Evolutionary conservation across 176 grass and related monocot genomes (phyloP), one percentile per base, ranked within the genome.

Genomic region (Zea mays): DNA sequence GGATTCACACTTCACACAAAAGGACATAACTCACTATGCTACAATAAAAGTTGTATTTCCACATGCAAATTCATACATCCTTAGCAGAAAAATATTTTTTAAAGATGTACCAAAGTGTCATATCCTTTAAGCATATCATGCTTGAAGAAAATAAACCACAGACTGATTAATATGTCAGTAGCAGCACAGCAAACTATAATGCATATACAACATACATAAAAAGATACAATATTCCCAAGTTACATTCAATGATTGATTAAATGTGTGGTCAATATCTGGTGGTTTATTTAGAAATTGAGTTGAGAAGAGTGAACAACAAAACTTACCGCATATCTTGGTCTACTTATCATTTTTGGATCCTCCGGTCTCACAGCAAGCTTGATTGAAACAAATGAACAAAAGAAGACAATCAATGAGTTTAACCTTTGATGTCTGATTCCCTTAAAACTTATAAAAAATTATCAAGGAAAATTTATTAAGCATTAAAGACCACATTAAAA

Each of bases 301-400:
- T 44, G 56, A 60, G 4, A 64, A 73, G 21, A 45, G 5, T 15
- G 47, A 73, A 52, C 1, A 56, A 37, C 36, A 58, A 62, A 79
- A 87, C 90, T 80, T 89, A 97, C 93, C 13, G 86, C 93, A 69
- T 91, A 93, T 17, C 81, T 85, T 43, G 88, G 84, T 74, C 80
- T 79, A 70, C 54, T 77, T 40, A 54, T 27, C 60, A 80, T 81
- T 70, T 11, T 85, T 63, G 74, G 69, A 73, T 89, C 83, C 56
- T 80, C 73, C 74, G 71, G 88, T 75, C 67, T 77, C 75, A 77
- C 83, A 19, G 76, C 82, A 35, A 82, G 83, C 90, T 91, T 88
- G n/a, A 80, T 62, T 71, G 2, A 73, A 79, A 68, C 58, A 86
- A 78, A 80, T 35, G 15, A 45, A 84, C 13, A 76, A 74, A 7